Base-by-base conservation (phyloP, 768 basidiomycete genomes). In the Mycena belliarum region DNA sequence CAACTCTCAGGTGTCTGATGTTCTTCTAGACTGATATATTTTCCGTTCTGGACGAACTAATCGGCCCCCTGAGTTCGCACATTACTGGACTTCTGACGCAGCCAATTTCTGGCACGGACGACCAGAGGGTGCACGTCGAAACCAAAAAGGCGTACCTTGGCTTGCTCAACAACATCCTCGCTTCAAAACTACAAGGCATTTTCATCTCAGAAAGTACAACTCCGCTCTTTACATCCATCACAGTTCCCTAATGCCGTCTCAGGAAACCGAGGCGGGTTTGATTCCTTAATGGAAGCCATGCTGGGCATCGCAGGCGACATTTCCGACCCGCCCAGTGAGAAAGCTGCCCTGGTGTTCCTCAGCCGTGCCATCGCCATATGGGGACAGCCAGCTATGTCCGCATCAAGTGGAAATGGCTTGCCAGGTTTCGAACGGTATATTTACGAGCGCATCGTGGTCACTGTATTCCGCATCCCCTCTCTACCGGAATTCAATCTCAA, bases 351-450 rank as follows among this genome's bases (percentile, higher is more conserved):
- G 64, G 75, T 79, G 3, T 93, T 98, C 76, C 79, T 98, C 60
- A 80, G 80, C 57, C 81, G 82, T 50, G 85, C 84, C 51, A 82
- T 91, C 33, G 75, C 76, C 21, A 76, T 79, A 15, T 94, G 92
- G 89, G 88, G 86, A 35, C 84, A 82, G 54, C 79, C 81, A 23
- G 69, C 73, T 25, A 49, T 68, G 23, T 43, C 68, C 3, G 61
- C 66, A 3, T 71, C 78, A 21, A 75, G 77, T 48, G 75, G 76
- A 6, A 38, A 12, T 38, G 58, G 78, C 12, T 72, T 98, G 42
- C 93, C 94, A 12, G 95, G 96, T 1, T 98, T 97, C 64, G 95
- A 98, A 64, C 82, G 84, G 15, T 95, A 95, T 69, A 82, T 96
- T 28, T 98, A 98, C 66, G 89, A 95, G 60, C 83, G 87, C 14